A percentile compares a stretch with the other conserved stretches of the same genome.
Conservation (phyloP, 2,329 filamentous ascomycete species). For the Arthrinium phaeospermum region DNA sequence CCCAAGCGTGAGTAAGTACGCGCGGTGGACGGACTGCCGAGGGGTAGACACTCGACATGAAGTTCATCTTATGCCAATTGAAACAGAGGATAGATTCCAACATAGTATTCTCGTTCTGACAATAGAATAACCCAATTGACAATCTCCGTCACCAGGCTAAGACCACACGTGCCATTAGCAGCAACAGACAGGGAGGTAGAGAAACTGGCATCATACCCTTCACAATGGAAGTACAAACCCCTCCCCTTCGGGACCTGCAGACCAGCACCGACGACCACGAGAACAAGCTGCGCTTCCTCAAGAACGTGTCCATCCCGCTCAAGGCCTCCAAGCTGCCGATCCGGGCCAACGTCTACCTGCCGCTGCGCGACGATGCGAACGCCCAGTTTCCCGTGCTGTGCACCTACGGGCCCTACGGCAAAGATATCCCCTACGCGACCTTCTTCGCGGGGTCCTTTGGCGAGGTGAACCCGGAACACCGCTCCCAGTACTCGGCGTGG, state of each 20-base stretch:
- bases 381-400: slow-evolving; percentile 63
- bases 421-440: slow-evolving; percentile 68
- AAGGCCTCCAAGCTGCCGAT: slow-evolving; percentile 39
- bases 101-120: not conserved
- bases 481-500: slow-evolving; percentile 61
- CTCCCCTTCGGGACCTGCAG: slow-evolving; percentile 30
- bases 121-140: not conserved
- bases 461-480: slow-evolving; percentile 60
- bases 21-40: not conserved
- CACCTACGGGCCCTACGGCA: slow-evolving; percentile 77
- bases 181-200: not conserved
- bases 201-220: not conserved
- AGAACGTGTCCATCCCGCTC: slow-evolving; percentile 42
- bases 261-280: slow-evolving; percentile 31
- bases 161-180: not conserved
- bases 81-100: not conserved
- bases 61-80: not conserved
- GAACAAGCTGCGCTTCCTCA: slow-evolving; percentile 36
- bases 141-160: not conserved
- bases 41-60: not conserved
- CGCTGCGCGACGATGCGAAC: slow-evolving; percentile 35
- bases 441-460: slow-evolving; percentile 48
- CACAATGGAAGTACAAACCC: slow-evolving; percentile 29
- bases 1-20: not conserved
- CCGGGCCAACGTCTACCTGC: slow-evolving; percentile 47